Conservation (phyloP, 345 rosid species). For the Draba incana region DNA sequence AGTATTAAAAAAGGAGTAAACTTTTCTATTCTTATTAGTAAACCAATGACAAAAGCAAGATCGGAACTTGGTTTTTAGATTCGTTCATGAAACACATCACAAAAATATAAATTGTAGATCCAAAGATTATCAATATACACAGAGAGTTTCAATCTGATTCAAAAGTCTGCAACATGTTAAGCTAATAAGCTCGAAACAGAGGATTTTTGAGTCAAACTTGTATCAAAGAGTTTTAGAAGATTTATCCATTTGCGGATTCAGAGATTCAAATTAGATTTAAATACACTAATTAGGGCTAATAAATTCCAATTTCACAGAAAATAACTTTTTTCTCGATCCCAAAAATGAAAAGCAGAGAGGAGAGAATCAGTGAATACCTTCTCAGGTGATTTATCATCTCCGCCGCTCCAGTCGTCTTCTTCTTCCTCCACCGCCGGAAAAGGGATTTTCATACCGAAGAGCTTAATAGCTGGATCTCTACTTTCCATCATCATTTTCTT, state of each 20-base stretch:
- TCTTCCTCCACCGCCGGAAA: constrained; percentile 44
- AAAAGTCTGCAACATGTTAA: background rate
- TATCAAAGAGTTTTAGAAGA: background rate
- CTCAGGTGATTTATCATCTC: constrained; percentile 43
- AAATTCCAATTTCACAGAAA: background rate
- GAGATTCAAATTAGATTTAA: background rate
- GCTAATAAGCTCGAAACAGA: constrained; percentile 17
- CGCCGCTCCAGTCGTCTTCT: constrained; percentile 26
- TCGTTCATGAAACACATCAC: background rate
- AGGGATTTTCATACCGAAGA: constrained; percentile 77
- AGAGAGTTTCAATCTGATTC: constrained; percentile 6
- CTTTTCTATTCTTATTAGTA: too few relatives aligned
- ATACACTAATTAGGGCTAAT: too few relatives aligned
- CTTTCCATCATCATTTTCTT: constrained; percentile 48
- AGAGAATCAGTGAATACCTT: constrained; percentile 50
- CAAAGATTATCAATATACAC: background rate
- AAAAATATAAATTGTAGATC: constrained; percentile 27
- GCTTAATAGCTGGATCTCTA: constrained; percentile 70
- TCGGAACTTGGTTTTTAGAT: background rate
- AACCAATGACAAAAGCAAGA: background rate
- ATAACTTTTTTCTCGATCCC: background rate
- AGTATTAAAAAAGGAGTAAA: background rate
- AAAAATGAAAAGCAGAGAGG: constrained; percentile 6
- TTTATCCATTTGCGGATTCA: background rate
- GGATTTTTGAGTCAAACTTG: background rate